Percentiles rank a stretch among this genome's conserved stretches.
phyloP scores from a whole-genome alignment of 164 flowering plant genomes.

The Tetrastigma voinierianum region DNA sequence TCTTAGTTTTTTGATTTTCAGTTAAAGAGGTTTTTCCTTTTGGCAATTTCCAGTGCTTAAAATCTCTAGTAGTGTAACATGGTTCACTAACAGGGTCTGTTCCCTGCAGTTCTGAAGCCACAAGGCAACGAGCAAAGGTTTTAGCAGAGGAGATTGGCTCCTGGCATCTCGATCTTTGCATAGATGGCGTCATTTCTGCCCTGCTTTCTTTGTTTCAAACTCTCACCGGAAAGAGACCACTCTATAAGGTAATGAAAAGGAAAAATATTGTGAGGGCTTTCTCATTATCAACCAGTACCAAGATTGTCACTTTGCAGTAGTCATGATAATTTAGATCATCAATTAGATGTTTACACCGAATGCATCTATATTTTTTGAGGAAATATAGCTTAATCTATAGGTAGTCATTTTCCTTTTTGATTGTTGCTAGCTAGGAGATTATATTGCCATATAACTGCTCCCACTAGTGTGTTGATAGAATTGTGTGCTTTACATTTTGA shows the following conservation, averaged over 20 bases:
- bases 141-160: conserved; percentile 94
- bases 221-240: conserved; percentile 90
- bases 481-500: background rate
- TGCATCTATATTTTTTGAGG: too few relatives aligned
- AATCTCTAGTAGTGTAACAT: background rate
- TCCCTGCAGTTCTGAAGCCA: conserved; percentile 74
- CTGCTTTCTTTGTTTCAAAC: conserved; percentile 75
- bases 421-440: too few relatives aligned
- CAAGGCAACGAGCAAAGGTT: conserved; percentile 68
- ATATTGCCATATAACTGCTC: too few relatives aligned
- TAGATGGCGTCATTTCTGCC: conserved; percentile 80
- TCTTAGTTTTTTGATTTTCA: background rate
- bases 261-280: background rate
- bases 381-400: too few relatives aligned
- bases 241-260: conserved; percentile 59
- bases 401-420: too few relatives aligned
- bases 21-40: background rate
- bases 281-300: background rate
- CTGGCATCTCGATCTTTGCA: conserved; percentile 89
- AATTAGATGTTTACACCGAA: too few relatives aligned
- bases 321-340: background rate
- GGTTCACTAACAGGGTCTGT: conserved; percentile 9
- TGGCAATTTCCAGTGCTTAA: too few relatives aligned
- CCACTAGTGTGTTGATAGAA: too few relatives aligned
- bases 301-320: background rate